These are phyloP conservation scores for Curvularia sp. DNA, from an alignment of 2,329 filamentous ascomycete species.

Conservation along the genomic window DNA sequence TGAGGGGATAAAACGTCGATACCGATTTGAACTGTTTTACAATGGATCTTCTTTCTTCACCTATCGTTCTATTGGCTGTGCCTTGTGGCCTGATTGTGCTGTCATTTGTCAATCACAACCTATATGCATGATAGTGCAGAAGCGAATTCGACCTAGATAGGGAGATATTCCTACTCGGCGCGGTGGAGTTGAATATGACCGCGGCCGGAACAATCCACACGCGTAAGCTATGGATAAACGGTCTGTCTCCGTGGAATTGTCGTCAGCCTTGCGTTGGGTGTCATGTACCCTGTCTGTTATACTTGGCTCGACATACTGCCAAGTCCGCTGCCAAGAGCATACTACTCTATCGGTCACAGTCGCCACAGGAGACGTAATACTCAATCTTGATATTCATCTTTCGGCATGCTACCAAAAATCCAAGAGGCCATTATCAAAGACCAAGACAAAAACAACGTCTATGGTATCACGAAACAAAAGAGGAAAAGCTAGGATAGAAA, in stretches of 20 bases:
- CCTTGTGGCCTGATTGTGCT: neutral
- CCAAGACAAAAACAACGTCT: conserved; percentile 26
- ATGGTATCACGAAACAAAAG: conserved; percentile 38
- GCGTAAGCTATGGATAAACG: neutral
- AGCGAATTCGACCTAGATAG: neutral
- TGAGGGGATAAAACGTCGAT: neutral
- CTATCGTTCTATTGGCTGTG: neutral
- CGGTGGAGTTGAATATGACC: neutral
- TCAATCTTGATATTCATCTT: neutral
- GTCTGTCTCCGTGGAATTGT: neutral
- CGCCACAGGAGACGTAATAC: neutral
- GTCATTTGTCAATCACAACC: neutral
- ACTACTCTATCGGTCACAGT: neutral
- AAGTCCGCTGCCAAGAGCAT: neutral
- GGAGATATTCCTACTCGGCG: neutral
- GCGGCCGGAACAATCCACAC: neutral
- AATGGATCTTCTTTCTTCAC: neutral
- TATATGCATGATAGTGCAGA: neutral
- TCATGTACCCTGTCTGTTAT: neutral
- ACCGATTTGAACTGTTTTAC: neutral
- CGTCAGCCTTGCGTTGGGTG: neutral
- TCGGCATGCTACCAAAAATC: neutral
- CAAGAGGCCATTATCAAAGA: neutral
- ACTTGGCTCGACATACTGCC: neutral
- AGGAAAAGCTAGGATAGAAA: conserved; percentile 12